Evolutionary conservation across 768 basidiomycete genomes (phyloP).

Genomic region (Suillus discolor): DNA sequence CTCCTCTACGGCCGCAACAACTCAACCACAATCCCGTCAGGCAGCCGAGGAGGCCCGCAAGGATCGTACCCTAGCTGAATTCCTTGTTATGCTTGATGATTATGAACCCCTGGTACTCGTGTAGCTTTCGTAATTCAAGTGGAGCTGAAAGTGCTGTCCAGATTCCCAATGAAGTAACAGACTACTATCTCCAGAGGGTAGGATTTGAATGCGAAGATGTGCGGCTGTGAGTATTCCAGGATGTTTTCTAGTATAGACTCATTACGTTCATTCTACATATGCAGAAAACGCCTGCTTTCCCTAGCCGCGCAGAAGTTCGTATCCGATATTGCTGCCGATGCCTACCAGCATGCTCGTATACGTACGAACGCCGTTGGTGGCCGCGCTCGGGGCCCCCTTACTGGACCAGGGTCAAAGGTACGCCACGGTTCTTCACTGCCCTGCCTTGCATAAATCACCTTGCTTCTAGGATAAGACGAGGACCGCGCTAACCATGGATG

Average conservation of each 20-base stretch:
- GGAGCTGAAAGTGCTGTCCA: conserved; percentile 32
- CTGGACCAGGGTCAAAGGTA: conserved; percentile 69
- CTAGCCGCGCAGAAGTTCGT: conserved; percentile 98
- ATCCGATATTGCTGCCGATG: conserved; percentile 94
- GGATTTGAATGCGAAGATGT: conserved; percentile 97
- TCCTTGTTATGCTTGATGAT: conserved; percentile 94
- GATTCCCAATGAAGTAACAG: conserved; percentile 98
- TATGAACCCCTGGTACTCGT: conserved; percentile 87
- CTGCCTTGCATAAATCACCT: conserved; percentile 6
- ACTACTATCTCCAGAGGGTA: conserved; percentile 94
- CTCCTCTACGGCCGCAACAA: conserved; percentile 15
- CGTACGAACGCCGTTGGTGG: conserved; percentile 85
- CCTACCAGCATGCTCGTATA: conserved; percentile 96
- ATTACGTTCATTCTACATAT: conserved; percentile 1
- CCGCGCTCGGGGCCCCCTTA: conserved; percentile 56
- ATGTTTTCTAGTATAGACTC: conserved; percentile 7
- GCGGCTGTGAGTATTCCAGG: conserved; percentile 69
- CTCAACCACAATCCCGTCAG: conserved; percentile 58
- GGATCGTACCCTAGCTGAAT: conserved; percentile 89
- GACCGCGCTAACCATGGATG: conserved; percentile 97
- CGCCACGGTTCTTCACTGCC: conserved; percentile 18
- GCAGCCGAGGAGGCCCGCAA: conserved; percentile 82
- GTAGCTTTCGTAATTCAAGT: neutral
- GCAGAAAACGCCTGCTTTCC: conserved; percentile 90
- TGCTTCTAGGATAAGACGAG: conserved; percentile 77